Conservation (phyloP, 2,329 filamentous ascomycete species). For the Nigrospora oryzae region DNA sequence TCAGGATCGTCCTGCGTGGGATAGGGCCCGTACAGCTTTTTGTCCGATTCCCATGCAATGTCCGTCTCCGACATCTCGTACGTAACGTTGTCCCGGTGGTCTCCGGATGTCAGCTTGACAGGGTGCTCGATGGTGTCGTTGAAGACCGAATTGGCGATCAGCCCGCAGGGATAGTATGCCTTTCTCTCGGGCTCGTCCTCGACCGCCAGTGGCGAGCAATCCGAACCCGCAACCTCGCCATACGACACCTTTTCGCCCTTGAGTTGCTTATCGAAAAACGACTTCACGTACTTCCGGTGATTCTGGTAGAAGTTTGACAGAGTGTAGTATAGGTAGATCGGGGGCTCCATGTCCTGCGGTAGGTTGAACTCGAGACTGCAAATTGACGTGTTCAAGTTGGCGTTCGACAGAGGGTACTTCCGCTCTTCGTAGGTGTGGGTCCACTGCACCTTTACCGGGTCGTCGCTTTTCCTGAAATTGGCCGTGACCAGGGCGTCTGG, state of each 20-base stretch:
- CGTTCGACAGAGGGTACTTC: constrained; percentile 25
- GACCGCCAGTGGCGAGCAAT: constrained; percentile 64
- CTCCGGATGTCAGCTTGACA: constrained; percentile 43
- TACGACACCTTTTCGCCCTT: constrained; percentile 57
- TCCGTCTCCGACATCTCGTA: constrained; percentile 71
- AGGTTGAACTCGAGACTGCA: constrained; percentile 76
- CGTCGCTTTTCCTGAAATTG: constrained; percentile 56
- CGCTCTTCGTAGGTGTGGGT: constrained; percentile 23
- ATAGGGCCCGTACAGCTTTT: constrained; percentile 59
- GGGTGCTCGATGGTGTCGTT: constrained; percentile 81
- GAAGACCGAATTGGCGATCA: constrained; percentile 95
- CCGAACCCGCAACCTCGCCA: constrained; percentile 53
- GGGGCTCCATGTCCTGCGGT: constrained; percentile 68
- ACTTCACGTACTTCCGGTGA: constrained; percentile 90
- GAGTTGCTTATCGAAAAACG: constrained; percentile 75
- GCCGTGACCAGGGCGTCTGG: constrained; percentile 48
- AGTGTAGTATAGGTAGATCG: constrained; percentile 89
- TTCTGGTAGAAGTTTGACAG: constrained; percentile 99
- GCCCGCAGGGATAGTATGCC: constrained; percentile 86
- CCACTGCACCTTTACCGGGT: constrained; percentile 29
- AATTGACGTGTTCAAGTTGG: constrained; percentile 14
- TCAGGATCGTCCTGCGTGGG: constrained; percentile 41
- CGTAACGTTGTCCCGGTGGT: constrained; percentile 29
- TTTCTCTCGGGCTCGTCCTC: constrained; percentile 43
- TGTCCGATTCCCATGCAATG: constrained; percentile 84